These are phyloP conservation scores for Tetrapyrgos nigripes DNA, from an alignment of 1,284 basidiomycete species.

Conservation along the genomic window DNA sequence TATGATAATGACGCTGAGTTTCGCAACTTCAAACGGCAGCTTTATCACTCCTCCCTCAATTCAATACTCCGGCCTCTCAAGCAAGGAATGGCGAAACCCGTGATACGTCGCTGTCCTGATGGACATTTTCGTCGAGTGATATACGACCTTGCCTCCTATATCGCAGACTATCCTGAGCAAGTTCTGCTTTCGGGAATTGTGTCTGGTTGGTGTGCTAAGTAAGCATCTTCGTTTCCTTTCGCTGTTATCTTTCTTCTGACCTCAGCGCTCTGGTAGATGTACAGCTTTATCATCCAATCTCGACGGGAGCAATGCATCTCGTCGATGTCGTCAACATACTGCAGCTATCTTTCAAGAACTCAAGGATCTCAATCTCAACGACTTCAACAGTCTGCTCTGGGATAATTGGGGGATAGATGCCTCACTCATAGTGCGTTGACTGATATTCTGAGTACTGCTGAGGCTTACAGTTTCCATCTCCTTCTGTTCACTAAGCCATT, in stretches of 20 bases:
- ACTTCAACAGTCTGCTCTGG: no score
- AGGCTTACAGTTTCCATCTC: no score
- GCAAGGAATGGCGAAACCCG: slow-evolving; percentile 18
- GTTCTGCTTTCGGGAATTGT: slow-evolving; percentile 22
- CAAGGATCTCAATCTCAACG: no score
- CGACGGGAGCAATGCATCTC: slow-evolving; percentile 8
- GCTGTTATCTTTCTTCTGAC: not conserved
- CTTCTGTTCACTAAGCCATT: slow-evolving; percentile 16
- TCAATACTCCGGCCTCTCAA: slow-evolving; percentile 16
- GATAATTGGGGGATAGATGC: slow-evolving; percentile 19
- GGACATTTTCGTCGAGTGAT: slow-evolving; percentile 23
- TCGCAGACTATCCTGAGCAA: slow-evolving; percentile 28
- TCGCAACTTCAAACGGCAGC: slow-evolving; percentile 22
- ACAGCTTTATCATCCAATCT: not conserved
- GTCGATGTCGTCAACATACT: not conserved
- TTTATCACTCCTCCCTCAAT: slow-evolving; percentile 21
- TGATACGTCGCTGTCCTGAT: slow-evolving; percentile 20
- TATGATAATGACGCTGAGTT: slow-evolving; percentile 26
- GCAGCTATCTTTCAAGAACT: no score
- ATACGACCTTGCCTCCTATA: slow-evolving; percentile 22
- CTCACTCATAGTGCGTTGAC: no score
- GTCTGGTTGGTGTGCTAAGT: slow-evolving; percentile 23
- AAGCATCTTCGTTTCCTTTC: not conserved
- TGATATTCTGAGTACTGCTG: no score
- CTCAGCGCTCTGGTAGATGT: no score